Conservation (phyloP, 345 rosid species). For the Arabidopsis arenosa region DNA sequence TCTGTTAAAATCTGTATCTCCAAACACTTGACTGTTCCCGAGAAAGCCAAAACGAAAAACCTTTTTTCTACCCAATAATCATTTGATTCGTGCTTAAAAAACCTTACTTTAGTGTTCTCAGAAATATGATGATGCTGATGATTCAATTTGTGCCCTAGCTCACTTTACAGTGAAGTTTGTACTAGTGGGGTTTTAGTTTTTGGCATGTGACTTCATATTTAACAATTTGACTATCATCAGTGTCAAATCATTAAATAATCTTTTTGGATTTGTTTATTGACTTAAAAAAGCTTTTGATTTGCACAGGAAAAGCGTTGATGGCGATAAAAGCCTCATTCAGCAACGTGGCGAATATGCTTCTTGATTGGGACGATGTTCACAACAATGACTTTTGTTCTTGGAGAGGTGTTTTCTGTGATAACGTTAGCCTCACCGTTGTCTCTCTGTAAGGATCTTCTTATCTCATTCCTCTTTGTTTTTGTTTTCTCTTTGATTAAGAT, state of each 20-base stretch:
- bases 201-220: conserved; percentile 23
- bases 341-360: conserved; percentile 69
- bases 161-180: background rate
- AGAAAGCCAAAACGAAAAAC: background rate
- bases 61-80: background rate
- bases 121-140: background rate
- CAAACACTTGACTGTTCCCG: background rate
- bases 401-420: conserved; percentile 90
- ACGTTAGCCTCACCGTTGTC: conserved; percentile 59
- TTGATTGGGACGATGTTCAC: conserved; percentile 83
- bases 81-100: background rate
- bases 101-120: background rate
- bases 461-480: background rate
- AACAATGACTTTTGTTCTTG: conserved; percentile 80
- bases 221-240: conserved; percentile 20
- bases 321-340: conserved; percentile 73
- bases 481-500: background rate
- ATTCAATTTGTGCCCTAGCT: background rate
- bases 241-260: conserved; percentile 18
- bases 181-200: background rate
- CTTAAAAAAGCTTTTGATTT: conserved; percentile 1
- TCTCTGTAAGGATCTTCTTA: conserved; percentile 62
- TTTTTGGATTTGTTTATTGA: background rate
- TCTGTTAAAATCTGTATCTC: background rate
- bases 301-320: conserved; percentile 78